phyloP scores from a whole-genome alignment of 2,329 filamentous ascomycete genomes.

The Thielaviopsis populi region DNA sequence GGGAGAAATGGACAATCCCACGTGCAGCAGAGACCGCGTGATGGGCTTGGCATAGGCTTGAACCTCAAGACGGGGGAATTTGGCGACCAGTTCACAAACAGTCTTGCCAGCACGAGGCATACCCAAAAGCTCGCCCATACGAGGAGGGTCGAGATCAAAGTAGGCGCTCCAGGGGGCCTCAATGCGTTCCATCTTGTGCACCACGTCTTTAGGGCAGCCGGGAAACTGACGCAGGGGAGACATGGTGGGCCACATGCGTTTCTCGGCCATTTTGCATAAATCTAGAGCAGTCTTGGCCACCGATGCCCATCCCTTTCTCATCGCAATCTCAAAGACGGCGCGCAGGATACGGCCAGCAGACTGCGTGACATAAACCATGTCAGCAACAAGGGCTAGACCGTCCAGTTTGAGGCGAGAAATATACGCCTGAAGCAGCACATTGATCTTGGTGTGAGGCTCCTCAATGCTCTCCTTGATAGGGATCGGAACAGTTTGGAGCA shows the following conservation, averaged over 20 bases:
- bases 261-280: slow-evolving; percentile 97
- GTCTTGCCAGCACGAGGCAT: slow-evolving; percentile 75
- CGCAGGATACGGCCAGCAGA: slow-evolving; percentile 91
- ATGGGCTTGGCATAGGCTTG: slow-evolving; percentile 90
- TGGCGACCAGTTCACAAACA: slow-evolving; percentile 74
- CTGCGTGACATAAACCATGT: slow-evolving; percentile 97
- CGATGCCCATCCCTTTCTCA: slow-evolving; percentile 90
- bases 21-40: slow-evolving; percentile 79
- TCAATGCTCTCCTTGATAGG: slow-evolving; percentile 97
- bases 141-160: slow-evolving; percentile 88
- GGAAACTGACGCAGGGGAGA: slow-evolving; percentile 85
- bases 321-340: slow-evolving; percentile 90
- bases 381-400: slow-evolving; percentile 88
- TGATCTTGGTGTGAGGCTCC: slow-evolving; percentile 94
- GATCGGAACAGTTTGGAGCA: slow-evolving; percentile 78
- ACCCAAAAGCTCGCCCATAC: slow-evolving; percentile 87
- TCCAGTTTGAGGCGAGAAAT: slow-evolving; percentile 91
- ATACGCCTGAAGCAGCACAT: slow-evolving; percentile 89
- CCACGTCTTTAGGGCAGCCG: slow-evolving; percentile 64
- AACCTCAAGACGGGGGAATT: slow-evolving; percentile 85
- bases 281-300: slow-evolving; percentile 87
- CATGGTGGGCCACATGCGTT: slow-evolving; percentile 99
- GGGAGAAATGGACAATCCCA: slow-evolving; percentile 81
- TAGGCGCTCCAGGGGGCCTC: slow-evolving; percentile 89
- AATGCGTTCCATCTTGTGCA: slow-evolving; percentile 86